Evolutionary conservation across 2,329 filamentous ascomycete genomes (phyloP), one percentile per base, ranked within the genome.

Genomic region (Aureobasidium lini): DNA sequence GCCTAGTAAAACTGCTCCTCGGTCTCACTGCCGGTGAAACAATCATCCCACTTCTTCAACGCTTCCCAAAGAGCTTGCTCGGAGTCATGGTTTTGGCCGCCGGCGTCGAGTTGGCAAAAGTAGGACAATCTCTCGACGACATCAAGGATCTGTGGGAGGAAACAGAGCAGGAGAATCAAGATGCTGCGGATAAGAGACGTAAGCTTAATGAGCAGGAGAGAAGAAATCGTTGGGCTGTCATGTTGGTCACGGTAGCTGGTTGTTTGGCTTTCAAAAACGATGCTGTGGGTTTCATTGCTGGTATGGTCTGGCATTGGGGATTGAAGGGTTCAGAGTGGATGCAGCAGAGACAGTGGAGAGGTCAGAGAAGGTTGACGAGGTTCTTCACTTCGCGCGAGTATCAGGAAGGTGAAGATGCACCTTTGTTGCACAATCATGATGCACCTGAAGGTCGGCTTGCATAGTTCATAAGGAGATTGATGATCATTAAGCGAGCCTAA

Each of bases 41-140:
- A 0, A 81, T 96, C n/a, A 77, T 93, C 3, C 79, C 80, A 18
- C 71, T 95, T 18, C 76, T 97, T 11, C 76, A 78, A 5, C 77
- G 78, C 1, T 96, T 96, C 67, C 93, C 94, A 0, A 84, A 82
- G 62, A 83, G 84, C 4, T 73, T 96, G 0, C 78, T 97, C 0
- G 91, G 90, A 0, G 81, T 97, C 59, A 91, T 96, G 83, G 91
- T 97, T 2, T 79, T 96, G 31, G 92, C 90, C 0, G 89, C 93
- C 0, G 94, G 93, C 0, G 76, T 96, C 46, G 93, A 97, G 72
- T 78, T 97, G 13, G 88, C 89, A 23, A 89, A 89, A 68, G 92
- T 94, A 0, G 92, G 90, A 0, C 87, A 92, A 70, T 89, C 85
- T 61, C 76, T 96, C 39, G 95, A 95, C 68, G 84, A 88, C n/a